These are phyloP conservation scores for Sungouiella thailandica DNA, from an alignment of 805 yeast species.

Conservation along the genomic window DNA sequence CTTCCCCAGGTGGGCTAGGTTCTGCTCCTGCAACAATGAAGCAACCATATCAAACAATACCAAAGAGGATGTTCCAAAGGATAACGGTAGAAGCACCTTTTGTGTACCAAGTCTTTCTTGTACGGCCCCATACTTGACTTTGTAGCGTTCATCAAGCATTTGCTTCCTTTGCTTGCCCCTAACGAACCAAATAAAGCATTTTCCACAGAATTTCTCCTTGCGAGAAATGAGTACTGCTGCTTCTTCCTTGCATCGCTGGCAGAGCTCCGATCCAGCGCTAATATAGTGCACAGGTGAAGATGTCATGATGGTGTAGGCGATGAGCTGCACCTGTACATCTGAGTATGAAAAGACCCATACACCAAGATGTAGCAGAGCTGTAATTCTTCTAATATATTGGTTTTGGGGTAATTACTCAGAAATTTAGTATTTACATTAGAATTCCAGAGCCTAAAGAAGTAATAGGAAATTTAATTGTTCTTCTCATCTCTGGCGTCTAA, in stretches of 20 bases:
- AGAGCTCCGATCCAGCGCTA: constrained; percentile 13
- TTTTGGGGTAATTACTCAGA: too few species aligned
- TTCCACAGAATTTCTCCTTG: constrained; percentile 59
- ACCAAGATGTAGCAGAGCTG: too few species aligned
- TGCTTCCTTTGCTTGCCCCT: constrained; percentile 76
- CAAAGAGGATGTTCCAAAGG: constrained; percentile 64
- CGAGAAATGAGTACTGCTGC: constrained; percentile 46
- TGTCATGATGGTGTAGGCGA: constrained; percentile 5
- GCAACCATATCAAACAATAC: constrained; percentile 64
- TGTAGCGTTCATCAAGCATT: constrained; percentile 67
- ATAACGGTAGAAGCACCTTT: constrained; percentile 54
- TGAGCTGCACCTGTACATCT: constrained; percentile 1
- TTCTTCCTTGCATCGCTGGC: constrained; percentile 48
- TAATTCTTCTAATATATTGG: too few species aligned
- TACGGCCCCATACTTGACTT: constrained; percentile 56
- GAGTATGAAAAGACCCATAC: neutral
- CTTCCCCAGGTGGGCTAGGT: constrained; percentile 52
- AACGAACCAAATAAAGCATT: constrained; percentile 69
- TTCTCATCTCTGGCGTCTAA: too few species aligned
- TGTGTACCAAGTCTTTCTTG: constrained; percentile 30
- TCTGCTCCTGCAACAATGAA: constrained; percentile 60
- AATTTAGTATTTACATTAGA: too few species aligned
- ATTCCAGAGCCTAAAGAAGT: too few species aligned
- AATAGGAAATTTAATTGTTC: too few species aligned
- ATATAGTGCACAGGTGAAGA: constrained; percentile 13